Evolutionary conservation across 2,329 filamentous ascomycete species (phyloP).

Genomic region (Zelopaecilomyces penicillatus): DNA sequence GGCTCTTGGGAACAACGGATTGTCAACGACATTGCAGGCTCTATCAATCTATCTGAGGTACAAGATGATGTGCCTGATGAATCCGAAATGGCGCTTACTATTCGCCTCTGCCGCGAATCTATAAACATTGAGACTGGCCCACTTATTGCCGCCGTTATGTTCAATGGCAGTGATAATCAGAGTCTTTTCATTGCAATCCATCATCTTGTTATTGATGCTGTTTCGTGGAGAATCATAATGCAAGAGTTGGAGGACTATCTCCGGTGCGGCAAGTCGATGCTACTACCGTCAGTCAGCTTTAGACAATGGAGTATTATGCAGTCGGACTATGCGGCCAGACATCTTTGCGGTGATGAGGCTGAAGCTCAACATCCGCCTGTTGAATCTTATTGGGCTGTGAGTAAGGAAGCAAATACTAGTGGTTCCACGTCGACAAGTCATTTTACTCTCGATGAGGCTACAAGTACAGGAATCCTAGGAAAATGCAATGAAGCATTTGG

Average conservation of each 20-base stretch:
- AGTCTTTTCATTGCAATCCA: background rate
- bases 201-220: background rate
- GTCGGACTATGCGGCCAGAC: background rate
- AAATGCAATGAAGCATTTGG: conserved; percentile 3
- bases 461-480: conserved; percentile 2
- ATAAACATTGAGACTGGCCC: background rate
- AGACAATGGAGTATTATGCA: background rate
- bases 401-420: background rate
- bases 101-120: too few relatives aligned
- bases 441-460: conserved; percentile 4
- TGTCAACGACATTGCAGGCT: background rate
- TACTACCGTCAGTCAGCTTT: background rate
- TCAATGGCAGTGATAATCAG: background rate
- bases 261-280: background rate
- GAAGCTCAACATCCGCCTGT: background rate
- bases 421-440: background rate
- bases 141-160: background rate
- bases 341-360: background rate
- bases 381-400: conserved; percentile 1
- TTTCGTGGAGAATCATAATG: background rate
- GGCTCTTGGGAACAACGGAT: background rate
- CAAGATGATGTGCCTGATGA: too few relatives aligned
- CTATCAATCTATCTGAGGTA: background rate
- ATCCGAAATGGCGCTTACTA: background rate
- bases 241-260: background rate